Base-by-base conservation (phyloP, 2,329 filamentous ascomycete species). In the Didymella lethalis region DNA sequence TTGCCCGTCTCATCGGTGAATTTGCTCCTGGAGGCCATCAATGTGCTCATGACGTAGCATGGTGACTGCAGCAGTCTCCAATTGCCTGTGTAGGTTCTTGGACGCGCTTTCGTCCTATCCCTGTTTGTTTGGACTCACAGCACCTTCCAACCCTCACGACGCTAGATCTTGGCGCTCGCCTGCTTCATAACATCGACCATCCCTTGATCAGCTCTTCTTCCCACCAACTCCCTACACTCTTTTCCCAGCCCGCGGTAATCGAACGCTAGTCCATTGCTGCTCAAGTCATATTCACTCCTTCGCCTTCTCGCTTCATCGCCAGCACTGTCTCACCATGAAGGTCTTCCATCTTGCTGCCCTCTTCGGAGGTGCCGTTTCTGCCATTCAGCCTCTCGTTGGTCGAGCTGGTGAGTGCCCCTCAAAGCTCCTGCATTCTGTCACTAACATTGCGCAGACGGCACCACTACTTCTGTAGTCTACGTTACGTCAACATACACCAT, bases 401-500 rank as follows among this genome's bases (percentile, higher is more conserved):
- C 63, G 48, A 55, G 52, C 61, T 59, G 64, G 70, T 71, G 36
- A 70, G 69, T 66, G n/a, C 28, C n/a, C 28, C n/a, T 31, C 14
- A 31, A 0, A 25, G 2, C 12, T 18, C 44, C 50, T 47, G 31
- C 11, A 23, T 48, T 12, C 40, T 55, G 6, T n/a, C 16, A 34
- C 60, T 67, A 26, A 70, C 57, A 28, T 25, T 16, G 6, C 16
- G 29, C 49, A 69, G 68, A 45, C 38, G 54, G 43, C 32, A 75
- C 74, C 36, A 68, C 73, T 49, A 71, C 72, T 26, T 72, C 73
- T 52, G 77, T 77, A 45, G 66, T 78, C 63, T 78, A 75, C 66
- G 57, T 67, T 48, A 81, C 79, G 47, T 73, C 71, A 48, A 67
- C 75, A 54, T 67, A 75, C 61, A 79, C 78, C 43, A 69, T 80